Percentiles rank a stretch among this genome's conserved stretches.
Evolutionary conservation across 139 green algal genomes (phyloP).

Genomic region (Picochlorum sp.): DNA sequence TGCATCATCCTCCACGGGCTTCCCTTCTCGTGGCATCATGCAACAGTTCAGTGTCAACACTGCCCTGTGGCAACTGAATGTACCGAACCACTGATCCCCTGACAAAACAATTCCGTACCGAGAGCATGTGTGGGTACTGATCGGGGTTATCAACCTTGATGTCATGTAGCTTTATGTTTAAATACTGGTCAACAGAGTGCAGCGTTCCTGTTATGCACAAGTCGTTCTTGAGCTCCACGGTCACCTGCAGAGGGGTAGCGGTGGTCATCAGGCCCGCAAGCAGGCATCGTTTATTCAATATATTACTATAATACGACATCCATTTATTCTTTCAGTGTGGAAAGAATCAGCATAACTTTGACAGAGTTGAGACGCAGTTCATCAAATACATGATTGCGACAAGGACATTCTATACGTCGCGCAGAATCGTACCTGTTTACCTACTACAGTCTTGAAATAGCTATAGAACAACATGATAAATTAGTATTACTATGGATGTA

Average conservation of each 20-base stretch:
- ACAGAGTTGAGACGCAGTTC: no score
- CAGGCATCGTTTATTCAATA: not conserved
- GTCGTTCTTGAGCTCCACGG: constrained; percentile 98
- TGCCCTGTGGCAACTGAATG: constrained; percentile 77
- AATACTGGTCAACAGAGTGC: constrained; percentile 97
- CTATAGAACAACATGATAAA: constrained; percentile 78
- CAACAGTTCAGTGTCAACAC: constrained; percentile 92
- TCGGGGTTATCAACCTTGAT: constrained; percentile 72
- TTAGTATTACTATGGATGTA: no score
- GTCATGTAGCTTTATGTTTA: constrained; percentile 98
- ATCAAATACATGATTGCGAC: no score
- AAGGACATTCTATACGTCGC: no score
- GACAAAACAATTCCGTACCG: constrained; percentile 96
- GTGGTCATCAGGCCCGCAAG: not conserved
- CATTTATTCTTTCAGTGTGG: not conserved
- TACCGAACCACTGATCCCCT: constrained; percentile 95
- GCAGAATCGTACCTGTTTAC: constrained; percentile 87
- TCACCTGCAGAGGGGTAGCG: constrained; percentile 56
- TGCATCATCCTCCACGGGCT: constrained; percentile 34
- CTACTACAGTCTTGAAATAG: constrained; percentile 89
- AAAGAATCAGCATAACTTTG: no score
- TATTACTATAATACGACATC: not conserved
- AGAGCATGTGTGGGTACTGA: constrained; percentile 95
- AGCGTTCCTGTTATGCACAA: constrained; percentile 84
- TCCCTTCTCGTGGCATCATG: constrained; percentile 95